Percentiles rank a stretch among this genome's conserved stretches.
phyloP scores from a whole-genome alignment of 1,139 yeast species.

The Yamadazyma atmosphaerica region DNA sequence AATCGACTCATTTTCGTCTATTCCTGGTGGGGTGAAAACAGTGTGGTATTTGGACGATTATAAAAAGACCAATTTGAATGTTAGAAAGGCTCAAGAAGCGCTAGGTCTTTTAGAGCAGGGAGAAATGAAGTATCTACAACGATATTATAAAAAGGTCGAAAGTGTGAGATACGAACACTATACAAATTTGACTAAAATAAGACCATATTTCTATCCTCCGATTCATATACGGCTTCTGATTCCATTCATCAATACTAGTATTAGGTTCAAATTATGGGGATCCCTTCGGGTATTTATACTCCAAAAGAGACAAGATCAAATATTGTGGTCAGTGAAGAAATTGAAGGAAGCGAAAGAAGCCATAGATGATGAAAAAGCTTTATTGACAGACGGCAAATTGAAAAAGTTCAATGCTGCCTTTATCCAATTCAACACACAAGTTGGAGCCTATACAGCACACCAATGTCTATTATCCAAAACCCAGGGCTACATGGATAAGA shows the following conservation, averaged over 20 bases:
- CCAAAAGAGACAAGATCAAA: slow-evolving; percentile 21
- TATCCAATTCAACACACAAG: slow-evolving; percentile 49
- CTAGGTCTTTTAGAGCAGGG: slow-evolving; percentile 41
- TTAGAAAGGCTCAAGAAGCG: slow-evolving; percentile 31
- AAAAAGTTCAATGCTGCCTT: slow-evolving; percentile 45
- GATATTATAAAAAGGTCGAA: slow-evolving; percentile 13
- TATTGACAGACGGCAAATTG: slow-evolving; percentile 18
- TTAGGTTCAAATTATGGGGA: slow-evolving; percentile 28
- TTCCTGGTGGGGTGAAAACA: slow-evolving; percentile 48
- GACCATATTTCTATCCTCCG: slow-evolving; percentile 36
- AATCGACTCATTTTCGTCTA: slow-evolving; percentile 25
- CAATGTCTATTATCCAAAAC: slow-evolving; percentile 51
- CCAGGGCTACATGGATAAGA: slow-evolving; percentile 42
- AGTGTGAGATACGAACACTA: slow-evolving; percentile 6
- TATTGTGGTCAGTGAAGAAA: slow-evolving; percentile 29
- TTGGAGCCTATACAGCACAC: slow-evolving; percentile 53
- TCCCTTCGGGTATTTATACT: slow-evolving; percentile 24
- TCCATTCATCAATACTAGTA: slow-evolving; percentile 4
- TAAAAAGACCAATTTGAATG: slow-evolving; percentile 29
- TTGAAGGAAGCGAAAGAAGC: slow-evolving; percentile 19
- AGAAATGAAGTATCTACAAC: slow-evolving; percentile 20
- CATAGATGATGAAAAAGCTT: slow-evolving; percentile 24
- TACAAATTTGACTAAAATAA: slow-evolving; percentile 4
- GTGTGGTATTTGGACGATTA: slow-evolving; percentile 55
- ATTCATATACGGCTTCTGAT: slow-evolving; percentile 17